A percentile compares a stretch with the other conserved stretches of the same genome.
These are phyloP conservation scores for Termitomyces sp. DNA, from an alignment of 768 basidiomycete genomes.

Conservation along the genomic window DNA sequence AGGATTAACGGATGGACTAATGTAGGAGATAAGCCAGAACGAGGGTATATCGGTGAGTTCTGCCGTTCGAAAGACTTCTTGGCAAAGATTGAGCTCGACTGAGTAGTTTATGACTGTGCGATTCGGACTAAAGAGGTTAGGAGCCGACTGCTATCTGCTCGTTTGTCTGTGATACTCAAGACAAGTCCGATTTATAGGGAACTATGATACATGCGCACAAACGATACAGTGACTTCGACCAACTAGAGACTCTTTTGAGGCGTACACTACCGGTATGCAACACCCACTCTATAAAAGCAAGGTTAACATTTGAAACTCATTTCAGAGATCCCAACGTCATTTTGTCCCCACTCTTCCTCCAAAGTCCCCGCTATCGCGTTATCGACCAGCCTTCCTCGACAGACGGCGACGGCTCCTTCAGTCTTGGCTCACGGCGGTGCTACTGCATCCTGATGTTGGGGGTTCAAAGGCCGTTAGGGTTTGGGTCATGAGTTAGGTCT, in stretches of 20 bases:
- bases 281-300: neutral
- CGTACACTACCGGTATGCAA: slow-evolving; percentile 46
- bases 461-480: slow-evolving; percentile 49
- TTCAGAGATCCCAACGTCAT: slow-evolving; percentile 27
- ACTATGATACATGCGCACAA: slow-evolving; percentile 62
- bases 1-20: slow-evolving; percentile 65
- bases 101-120: slow-evolving; percentile 62
- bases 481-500: slow-evolving; percentile 50
- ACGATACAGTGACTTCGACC: slow-evolving; percentile 61
- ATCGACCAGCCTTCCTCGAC: slow-evolving; percentile 64
- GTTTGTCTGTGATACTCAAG: neutral
- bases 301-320: neutral
- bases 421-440: slow-evolving; percentile 57
- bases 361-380: slow-evolving; percentile 62
- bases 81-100: neutral
- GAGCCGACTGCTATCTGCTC: neutral
- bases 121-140: slow-evolving; percentile 56
- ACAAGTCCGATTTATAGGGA: slow-evolving; percentile 28
- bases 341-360: slow-evolving; percentile 60
- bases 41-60: slow-evolving; percentile 57
- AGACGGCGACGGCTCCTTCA: slow-evolving; percentile 53
- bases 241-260: slow-evolving; percentile 42
- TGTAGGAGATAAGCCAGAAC: slow-evolving; percentile 60
- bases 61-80: neutral
- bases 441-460: slow-evolving; percentile 69